Base-by-base conservation (phyloP, 2,329 filamentous ascomycete genomes). In the Fusarium sp. region DNA sequence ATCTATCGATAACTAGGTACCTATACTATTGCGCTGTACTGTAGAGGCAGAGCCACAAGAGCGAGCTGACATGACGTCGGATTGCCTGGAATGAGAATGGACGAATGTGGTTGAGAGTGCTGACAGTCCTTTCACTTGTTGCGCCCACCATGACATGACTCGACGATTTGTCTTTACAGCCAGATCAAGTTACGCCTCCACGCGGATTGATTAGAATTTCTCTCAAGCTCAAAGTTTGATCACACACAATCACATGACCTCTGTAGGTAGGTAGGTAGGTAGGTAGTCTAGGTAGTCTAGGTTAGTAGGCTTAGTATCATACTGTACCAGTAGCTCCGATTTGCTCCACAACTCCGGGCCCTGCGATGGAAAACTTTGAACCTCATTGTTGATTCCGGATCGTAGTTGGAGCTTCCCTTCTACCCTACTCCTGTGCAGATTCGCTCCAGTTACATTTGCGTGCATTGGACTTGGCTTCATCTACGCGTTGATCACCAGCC, bases 321-420 rank as follows among this genome's bases (percentile, higher is more conserved):
- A 29, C 27, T 29, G 27, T 29, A 17, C 36, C 51, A 38, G 53
- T 41, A 60, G 48, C 54, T 57, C 52, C 53, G 45, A 44, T 43
- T 43, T 55, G 49, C 57, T 70, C 67, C 67, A 70, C 67, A 59
- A 58, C 54, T 56, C 53, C 53, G 49, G 49, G 58, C 47, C 55
- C 56, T 58, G 59, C 61, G 64, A 64, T 66, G 35, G 56, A 70
- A 70, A 70, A 69, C 51, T 70, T 66, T 70, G 63, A 62, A 59
- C 61, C 42, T 44, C 42, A 53, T 57, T 51, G 27, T 54, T 42
- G 27, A 49, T 43, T 59, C 19, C 60, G 29, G 42, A 42, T 68
- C 48, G 69, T 62, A 63, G 61, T 68, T 54, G 55, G 50, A 48
- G 50, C 14, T 15, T 39, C 37, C 46, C 23, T 29, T 47, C 45